Base-by-base conservation (phyloP, 2,329 filamentous ascomycete species). In the Blastomyces gilchristii region DNA sequence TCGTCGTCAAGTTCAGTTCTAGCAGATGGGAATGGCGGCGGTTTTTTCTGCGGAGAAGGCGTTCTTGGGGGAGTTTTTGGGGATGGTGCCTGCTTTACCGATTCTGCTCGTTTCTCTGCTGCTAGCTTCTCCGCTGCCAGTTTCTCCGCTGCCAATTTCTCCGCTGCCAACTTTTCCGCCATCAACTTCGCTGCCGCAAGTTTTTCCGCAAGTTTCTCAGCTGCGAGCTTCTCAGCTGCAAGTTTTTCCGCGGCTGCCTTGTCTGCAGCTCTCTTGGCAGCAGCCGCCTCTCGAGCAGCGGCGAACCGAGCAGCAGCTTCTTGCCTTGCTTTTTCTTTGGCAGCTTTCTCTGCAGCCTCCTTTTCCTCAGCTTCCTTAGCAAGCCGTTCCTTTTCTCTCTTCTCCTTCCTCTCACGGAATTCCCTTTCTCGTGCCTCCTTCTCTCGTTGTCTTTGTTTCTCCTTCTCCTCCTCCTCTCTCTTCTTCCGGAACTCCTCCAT, bases 1-100 rank as follows among this genome's bases (percentile, higher is more conserved):
- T 87, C 84, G 60, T 88, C 85, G 59, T 88, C 84, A 25, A 83
- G 84, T 31, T 76, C 71, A 28, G 77, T 74, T 22, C 71, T 74
- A 31, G 72, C 74, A 53, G 73, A 73, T 22, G 74, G 72, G 57
- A 75, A 70, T 2, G 72, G 71, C 12, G 72, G 71, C 16, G 72
- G 68, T 50, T 74, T 72, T 65, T 74, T 77, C 66, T 75, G 76
- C 62, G 74, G 76, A 41, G 76, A 77, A 41, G 76, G 74, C 2
- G 73, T 73, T 39, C 73, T 65, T 62, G 68, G 49, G 18, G 57
- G 57, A 49, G 43, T 7, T 12, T 59, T 65, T 62, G 64, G 75
- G 61, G 74, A 70, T 61, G 47, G 25, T 37, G 58, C 66, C 37
- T 72, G 68, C 63, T 59, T 59, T 31, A 31, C 25, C 11, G 57